phyloP scores from a whole-genome alignment of 805 yeast species.

The Naumovozyma baii region DNA sequence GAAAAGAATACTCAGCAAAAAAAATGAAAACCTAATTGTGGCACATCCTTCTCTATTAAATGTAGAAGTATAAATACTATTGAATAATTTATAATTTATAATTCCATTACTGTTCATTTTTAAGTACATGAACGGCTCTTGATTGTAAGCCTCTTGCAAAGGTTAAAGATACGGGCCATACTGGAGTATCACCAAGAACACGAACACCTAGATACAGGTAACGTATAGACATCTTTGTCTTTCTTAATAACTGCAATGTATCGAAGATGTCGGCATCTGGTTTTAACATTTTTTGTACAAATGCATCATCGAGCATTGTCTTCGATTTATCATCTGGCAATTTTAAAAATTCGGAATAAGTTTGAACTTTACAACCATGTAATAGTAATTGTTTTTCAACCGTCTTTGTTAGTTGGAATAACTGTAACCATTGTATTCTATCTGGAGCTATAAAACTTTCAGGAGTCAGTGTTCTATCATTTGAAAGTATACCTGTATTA shows the following conservation, averaged over 20 bases:
- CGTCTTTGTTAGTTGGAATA: conserved; percentile 49
- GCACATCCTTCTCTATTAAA: too few species aligned
- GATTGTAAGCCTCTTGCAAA: conserved; percentile 72
- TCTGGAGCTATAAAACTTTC: conserved; percentile 37
- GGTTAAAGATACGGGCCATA: conserved; percentile 71
- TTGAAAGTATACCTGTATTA: conserved; percentile 8
- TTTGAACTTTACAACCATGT: conserved; percentile 39
- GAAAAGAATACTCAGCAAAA: too few species aligned
- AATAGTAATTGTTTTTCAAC: conserved; percentile 51
- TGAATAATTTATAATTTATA: too few species aligned
- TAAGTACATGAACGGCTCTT: conserved; percentile 38
- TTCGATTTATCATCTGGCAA: not conserved
- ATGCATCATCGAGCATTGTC: conserved; percentile 34
- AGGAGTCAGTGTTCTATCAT: conserved; percentile 12
- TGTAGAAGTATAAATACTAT: too few species aligned
- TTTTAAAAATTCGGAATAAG: conserved; percentile 45
- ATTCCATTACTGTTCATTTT: not conserved
- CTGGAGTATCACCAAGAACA: conserved; percentile 72
- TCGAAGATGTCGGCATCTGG: conserved; percentile 35
- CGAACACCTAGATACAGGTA: conserved; percentile 60
- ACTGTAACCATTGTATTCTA: conserved; percentile 54
- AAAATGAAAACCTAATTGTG: too few species aligned
- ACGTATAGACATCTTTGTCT: conserved; percentile 43
- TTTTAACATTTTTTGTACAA: conserved; percentile 39
- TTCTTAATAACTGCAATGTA: conserved; percentile 39